phyloP scores from a whole-genome alignment of 2,329 filamentous ascomycete species.

The Furcasterigmium furcatum region DNA sequence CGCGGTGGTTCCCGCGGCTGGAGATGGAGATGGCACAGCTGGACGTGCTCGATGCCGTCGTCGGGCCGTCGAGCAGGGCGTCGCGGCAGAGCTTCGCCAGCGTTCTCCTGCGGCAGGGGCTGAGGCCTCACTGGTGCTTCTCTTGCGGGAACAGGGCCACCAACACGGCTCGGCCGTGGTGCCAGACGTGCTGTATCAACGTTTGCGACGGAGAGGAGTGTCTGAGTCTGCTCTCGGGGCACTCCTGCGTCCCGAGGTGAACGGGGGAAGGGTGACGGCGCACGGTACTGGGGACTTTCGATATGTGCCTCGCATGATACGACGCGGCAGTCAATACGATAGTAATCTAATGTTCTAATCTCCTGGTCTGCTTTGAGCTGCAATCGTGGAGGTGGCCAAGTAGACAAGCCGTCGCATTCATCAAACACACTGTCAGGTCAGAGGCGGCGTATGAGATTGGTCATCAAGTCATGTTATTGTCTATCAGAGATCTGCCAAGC shows the following conservation, averaged over 20 bases:
- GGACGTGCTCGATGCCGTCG: slow-evolving; percentile 1
- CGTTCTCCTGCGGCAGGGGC: background rate
- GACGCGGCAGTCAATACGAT: too few species aligned
- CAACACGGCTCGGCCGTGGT: slow-evolving; percentile 6
- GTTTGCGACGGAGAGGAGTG: slow-evolving; percentile 5
- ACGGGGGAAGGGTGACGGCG: too few species aligned
- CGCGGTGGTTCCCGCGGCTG: slow-evolving; percentile 10
- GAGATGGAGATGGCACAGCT: slow-evolving; percentile 8
- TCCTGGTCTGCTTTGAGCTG: too few species aligned
- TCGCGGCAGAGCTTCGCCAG: slow-evolving; percentile 4
- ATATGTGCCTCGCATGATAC: too few species aligned
- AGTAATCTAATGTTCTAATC: too few species aligned
- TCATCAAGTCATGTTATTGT: background rate
- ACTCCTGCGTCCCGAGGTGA: background rate
- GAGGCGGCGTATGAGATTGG: too few species aligned
- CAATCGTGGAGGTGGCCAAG: too few species aligned
- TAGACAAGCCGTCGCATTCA: too few species aligned
- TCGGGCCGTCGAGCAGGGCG: slow-evolving; percentile 2
- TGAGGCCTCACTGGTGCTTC: slow-evolving; percentile 9
- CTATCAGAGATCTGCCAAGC: background rate
- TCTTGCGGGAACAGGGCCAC: slow-evolving; percentile 7
- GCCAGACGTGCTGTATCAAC: slow-evolving; percentile 8
- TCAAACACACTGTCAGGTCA: too few species aligned
- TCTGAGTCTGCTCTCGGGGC: background rate
- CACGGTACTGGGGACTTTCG: too few species aligned